These are phyloP conservation scores for Epichloe aotearoae DNA, from an alignment of 2,329 filamentous ascomycete species.

Conservation along the genomic window DNA sequence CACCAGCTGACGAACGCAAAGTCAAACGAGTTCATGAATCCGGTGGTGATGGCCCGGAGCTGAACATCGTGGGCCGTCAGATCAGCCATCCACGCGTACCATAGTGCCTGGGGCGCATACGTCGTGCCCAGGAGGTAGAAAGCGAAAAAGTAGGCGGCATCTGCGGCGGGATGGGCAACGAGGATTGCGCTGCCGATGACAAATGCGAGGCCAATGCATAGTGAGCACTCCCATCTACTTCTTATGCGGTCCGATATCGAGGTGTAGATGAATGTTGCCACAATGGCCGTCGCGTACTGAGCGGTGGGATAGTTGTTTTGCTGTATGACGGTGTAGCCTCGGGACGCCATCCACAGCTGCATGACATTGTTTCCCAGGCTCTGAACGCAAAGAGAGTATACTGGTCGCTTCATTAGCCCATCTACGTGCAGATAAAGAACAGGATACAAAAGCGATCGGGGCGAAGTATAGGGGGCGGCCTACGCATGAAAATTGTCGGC, in stretches of 20 bases:
- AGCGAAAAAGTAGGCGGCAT: constrained; percentile 27
- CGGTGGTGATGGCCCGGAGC: constrained; percentile 29
- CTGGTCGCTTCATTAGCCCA: constrained; percentile 1
- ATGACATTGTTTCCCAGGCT: constrained; percentile 30
- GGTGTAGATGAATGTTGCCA: constrained; percentile 27
- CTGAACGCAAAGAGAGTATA: constrained; percentile 31
- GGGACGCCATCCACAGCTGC: constrained; percentile 29
- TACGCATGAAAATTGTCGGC: constrained; percentile 31
- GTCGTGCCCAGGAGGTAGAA: constrained; percentile 31
- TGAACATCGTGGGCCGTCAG: constrained; percentile 26
- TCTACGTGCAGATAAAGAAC: neutral
- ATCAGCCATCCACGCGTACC: constrained; percentile 35
- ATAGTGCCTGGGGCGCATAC: constrained; percentile 31
- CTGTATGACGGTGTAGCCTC: constrained; percentile 28
- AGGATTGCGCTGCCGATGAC: constrained; percentile 26
- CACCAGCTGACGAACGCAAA: constrained; percentile 29
- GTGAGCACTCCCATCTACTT: constrained; percentile 29
- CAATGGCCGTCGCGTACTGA: constrained; percentile 27
- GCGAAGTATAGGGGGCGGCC: constrained; percentile 3
- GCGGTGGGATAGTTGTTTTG: constrained; percentile 32
- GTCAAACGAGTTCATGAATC: constrained; percentile 30
- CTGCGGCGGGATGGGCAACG: constrained; percentile 17
- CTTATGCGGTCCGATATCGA: constrained; percentile 26
- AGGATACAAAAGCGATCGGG: neutral
- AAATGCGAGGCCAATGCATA: constrained; percentile 28